Evolutionary conservation across 352 stramenopile genomes (phyloP).

Genomic region (Peronosclerospora sorghi): DNA sequence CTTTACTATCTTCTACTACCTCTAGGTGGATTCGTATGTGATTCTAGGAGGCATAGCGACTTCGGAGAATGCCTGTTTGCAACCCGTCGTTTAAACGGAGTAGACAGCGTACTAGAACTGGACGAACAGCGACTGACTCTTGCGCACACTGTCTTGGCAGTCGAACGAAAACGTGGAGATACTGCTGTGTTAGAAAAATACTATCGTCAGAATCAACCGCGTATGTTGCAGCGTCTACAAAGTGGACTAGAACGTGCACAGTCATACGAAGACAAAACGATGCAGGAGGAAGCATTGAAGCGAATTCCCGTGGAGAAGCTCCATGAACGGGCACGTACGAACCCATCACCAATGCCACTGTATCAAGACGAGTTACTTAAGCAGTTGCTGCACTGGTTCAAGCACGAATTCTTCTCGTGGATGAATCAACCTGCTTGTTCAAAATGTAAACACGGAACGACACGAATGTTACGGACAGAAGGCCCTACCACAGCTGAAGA

Average conservation of each 20-base stretch:
- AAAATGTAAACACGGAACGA: constrained; percentile 41
- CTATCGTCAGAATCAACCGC: constrained; percentile 37
- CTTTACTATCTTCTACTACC: constrained; percentile 46
- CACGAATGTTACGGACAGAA: constrained; percentile 29
- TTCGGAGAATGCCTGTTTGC: constrained; percentile 69
- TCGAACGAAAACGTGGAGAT: constrained; percentile 17
- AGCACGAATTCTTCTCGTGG: constrained; percentile 86
- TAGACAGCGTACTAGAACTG: constrained; percentile 14
- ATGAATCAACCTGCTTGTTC: constrained; percentile 74
- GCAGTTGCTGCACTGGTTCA: constrained; percentile 84
- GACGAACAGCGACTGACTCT: constrained; percentile 17
- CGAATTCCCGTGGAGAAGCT: constrained; percentile 56
- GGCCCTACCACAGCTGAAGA: constrained; percentile 46
- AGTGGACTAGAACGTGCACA: constrained; percentile 38
- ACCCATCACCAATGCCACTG: constrained; percentile 30
- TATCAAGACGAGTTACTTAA: constrained; percentile 64
- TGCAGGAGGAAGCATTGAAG: constrained; percentile 58
- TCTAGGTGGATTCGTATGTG: constrained; percentile 49
- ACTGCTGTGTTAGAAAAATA: constrained; percentile 20
- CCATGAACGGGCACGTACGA: constrained; percentile 47
- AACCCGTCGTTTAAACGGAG: constrained; percentile 21
- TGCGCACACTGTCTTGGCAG: constrained; percentile 7
- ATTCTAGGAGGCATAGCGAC: constrained; percentile 31
- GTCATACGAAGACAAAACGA: constrained; percentile 50
- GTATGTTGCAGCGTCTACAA: constrained; percentile 35